Conservation (phyloP, 1,284 basidiomycete species). For the Phellopilus nigrolimitatus region DNA sequence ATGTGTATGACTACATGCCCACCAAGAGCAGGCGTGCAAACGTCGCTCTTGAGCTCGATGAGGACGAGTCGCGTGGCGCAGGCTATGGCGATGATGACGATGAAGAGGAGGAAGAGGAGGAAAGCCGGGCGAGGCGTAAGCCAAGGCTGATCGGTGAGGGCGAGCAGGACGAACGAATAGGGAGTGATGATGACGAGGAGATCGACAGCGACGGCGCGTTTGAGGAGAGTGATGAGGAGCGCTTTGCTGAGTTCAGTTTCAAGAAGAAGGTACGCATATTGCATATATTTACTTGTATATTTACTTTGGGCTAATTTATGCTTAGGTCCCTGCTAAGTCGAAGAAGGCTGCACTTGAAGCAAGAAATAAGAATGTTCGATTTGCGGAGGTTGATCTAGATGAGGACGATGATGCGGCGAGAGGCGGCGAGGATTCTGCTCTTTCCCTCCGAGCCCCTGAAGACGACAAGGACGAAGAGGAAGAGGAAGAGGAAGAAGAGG, state of each 20-base stretch:
- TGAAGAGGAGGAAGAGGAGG: constrained; percentile 32
- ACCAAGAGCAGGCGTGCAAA: constrained; percentile 30
- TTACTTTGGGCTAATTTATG: neutral
- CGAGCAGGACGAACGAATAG: constrained; percentile 53
- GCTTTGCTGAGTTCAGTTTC: constrained; percentile 65
- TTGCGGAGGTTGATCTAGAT: constrained; percentile 60
- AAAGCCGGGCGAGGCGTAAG: constrained; percentile 33
- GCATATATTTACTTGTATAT: neutral
- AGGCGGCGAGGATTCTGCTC: constrained; percentile 28
- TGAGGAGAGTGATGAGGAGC: constrained; percentile 78
- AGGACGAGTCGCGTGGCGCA: constrained; percentile 45
- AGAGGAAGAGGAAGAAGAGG: constrained; percentile 45
- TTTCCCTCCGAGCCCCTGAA: constrained; percentile 29
- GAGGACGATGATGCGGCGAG: constrained; percentile 47
- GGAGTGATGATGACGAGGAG: constrained; percentile 68
- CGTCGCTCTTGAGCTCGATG: constrained; percentile 50
- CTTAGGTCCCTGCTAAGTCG: neutral
- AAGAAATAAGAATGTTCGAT: constrained; percentile 32
- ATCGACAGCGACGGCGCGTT: constrained; percentile 77
- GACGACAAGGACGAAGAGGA: constrained; percentile 33
- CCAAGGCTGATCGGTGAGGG: constrained; percentile 57
- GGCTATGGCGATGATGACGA: constrained; percentile 34
- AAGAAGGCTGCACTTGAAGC: constrained; percentile 17
- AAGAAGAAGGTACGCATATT: constrained; percentile 16
- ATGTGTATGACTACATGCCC: constrained; percentile 25